phyloP scores from a whole-genome alignment of 768 basidiomycete species.

The Mycena galopus region DNA sequence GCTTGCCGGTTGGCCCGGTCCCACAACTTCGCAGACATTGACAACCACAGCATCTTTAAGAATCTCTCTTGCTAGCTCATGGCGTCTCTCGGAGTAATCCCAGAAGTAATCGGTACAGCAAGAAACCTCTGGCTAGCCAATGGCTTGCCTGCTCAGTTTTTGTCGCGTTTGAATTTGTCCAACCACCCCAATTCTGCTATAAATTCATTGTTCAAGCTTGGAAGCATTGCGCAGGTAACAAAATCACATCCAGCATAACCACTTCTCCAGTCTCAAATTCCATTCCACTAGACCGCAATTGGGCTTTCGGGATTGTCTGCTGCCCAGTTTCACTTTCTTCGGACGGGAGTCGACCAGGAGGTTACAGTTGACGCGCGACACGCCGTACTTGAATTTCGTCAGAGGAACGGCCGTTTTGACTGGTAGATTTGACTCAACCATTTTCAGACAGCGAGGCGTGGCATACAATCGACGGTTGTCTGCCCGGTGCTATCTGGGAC shows the following conservation, averaged over 20 bases:
- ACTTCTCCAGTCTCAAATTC: background rate
- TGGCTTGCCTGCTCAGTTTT: conserved; percentile 52
- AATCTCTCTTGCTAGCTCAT: background rate
- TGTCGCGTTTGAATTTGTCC: conserved; percentile 52
- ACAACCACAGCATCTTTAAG: no score
- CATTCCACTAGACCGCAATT: conserved; percentile 54
- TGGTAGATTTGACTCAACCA: background rate
- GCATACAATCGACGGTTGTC: conserved; percentile 58
- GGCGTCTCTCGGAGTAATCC: background rate
- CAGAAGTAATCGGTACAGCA: conserved; percentile 16
- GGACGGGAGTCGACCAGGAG: conserved; percentile 60
- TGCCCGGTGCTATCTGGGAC: conserved; percentile 58
- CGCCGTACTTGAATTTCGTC: conserved; percentile 68
- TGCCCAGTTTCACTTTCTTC: conserved; percentile 61
- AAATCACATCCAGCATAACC: background rate
- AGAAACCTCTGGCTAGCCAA: conserved; percentile 55
- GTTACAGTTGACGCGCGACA: conserved; percentile 69
- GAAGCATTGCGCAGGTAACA: conserved; percentile 64
- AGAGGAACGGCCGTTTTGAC: background rate
- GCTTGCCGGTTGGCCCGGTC: background rate
- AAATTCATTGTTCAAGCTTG: conserved; percentile 68
- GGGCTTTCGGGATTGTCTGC: conserved; percentile 67
- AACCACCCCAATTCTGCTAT: conserved; percentile 58
- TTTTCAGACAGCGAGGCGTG: conserved; percentile 62
- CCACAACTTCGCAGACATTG: no score